Percentiles rank a stretch among this genome's conserved stretches.
phyloP scores from a whole-genome alignment of 1,284 basidiomycete species.

The Sporisorium reilianum region DNA sequence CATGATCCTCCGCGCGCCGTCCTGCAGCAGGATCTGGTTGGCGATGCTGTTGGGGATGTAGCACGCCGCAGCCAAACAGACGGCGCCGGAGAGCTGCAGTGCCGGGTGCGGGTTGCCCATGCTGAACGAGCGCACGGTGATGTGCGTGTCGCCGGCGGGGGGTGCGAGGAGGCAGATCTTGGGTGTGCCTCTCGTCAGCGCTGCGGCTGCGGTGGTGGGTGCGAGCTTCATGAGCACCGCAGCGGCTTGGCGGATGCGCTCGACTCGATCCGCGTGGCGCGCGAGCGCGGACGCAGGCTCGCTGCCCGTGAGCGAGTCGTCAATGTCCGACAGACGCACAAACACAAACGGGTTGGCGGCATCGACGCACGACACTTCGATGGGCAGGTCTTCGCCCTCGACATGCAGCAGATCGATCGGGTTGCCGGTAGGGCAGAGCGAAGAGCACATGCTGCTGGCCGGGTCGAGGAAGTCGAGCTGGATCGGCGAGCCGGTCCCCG shows the following conservation, averaged over 20 bases:
- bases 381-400: slow-evolving; percentile 20
- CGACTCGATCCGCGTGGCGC: slow-evolving; percentile 22
- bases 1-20: slow-evolving; percentile 5
- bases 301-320: slow-evolving; percentile 3
- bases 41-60: slow-evolving; percentile 20
- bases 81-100: slow-evolving; percentile 19
- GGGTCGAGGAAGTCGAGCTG: slow-evolving; percentile 43
- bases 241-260: slow-evolving; percentile 44
- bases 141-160: slow-evolving; percentile 3
- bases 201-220: slow-evolving; percentile 2
- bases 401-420: slow-evolving; percentile 35
- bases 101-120: slow-evolving; percentile 26
- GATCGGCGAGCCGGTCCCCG: slow-evolving; percentile 46
- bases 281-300: slow-evolving; percentile 27
- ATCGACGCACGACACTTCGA: slow-evolving; percentile 49
- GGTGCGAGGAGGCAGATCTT: slow-evolving; percentile 56
- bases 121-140: slow-evolving; percentile 12
- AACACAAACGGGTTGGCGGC: slow-evolving; percentile 59
- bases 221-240: slow-evolving; percentile 26
- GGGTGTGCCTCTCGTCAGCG: slow-evolving; percentile 38
- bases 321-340: slow-evolving; percentile 31
- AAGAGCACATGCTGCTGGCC: slow-evolving; percentile 13
- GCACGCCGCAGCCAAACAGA: slow-evolving; percentile 25
- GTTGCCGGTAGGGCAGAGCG: slow-evolving; percentile 38
- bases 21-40: slow-evolving; percentile 17